Evolutionary conservation across 306 rosid genomes (phyloP).

Genomic region (Sicyos edulis): DNA sequence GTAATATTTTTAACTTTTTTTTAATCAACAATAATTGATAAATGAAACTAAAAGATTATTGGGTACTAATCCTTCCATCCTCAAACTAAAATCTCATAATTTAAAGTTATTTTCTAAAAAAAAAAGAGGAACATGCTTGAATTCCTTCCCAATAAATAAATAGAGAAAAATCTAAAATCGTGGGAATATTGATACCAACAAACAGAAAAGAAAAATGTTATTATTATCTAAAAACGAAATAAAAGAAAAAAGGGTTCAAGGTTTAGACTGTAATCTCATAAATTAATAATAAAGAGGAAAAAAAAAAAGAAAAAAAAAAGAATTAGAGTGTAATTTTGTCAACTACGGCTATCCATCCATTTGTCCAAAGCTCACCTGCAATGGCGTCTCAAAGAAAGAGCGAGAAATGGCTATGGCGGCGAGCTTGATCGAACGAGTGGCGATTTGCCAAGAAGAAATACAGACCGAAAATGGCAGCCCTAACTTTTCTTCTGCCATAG

Average conservation of each 20-base stretch:
- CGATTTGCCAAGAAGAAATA: not conserved
- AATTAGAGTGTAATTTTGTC: not conserved
- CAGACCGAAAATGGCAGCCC: not conserved
- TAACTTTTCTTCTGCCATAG: conserved; percentile 7
- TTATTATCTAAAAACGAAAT: not conserved
- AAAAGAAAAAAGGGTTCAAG: not conserved
- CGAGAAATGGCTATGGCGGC: conserved; percentile 12
- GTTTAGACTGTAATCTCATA: not conserved
- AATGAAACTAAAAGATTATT: too few species aligned
- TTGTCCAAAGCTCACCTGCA: not conserved
- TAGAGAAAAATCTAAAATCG: not conserved
- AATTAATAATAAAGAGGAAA: not conserved
- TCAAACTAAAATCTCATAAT: too few species aligned
- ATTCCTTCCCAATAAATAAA: too few species aligned
- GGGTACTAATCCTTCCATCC: too few species aligned
- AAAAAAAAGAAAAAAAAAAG: not conserved
- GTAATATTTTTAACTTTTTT: too few species aligned
- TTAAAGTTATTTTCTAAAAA: too few species aligned
- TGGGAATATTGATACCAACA: not conserved
- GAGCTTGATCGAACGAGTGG: conserved; percentile 7
- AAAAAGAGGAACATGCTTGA: too few species aligned
- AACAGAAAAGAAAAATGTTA: not conserved
- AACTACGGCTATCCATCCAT: conserved; percentile 3
- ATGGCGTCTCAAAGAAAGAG: not conserved
- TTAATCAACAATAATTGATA: too few species aligned